Base-by-base conservation (phyloP, 1,284 basidiomycete genomes). In the Agroathelia rolfsii region DNA sequence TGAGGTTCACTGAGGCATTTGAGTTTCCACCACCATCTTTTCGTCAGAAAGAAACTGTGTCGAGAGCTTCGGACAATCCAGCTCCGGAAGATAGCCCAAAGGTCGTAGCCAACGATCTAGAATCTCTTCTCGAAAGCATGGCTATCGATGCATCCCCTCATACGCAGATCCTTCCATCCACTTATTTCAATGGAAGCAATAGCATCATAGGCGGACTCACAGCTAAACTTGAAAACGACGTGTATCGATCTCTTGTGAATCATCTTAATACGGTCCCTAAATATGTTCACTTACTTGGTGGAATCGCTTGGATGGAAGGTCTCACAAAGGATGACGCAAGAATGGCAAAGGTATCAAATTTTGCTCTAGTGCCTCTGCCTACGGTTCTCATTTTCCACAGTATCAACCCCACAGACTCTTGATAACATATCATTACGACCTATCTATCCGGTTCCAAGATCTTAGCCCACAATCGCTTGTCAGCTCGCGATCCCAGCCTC, bases 361-460 rank as follows among this genome's bases (percentile, higher is more conserved):
- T 22, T 13, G 13, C 10, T 11, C 23, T 25, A 12, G 3, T n/a
- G 24, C 12, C 14, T 15, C 11, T 36, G 21, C 12, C 28, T 28
- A 28, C 19, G 30, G 27, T 13, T 28, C 22, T 12, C 6, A 6
- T 10, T 19, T 14, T 19, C 23, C 21, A 16, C 37, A 76, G 74
- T 69, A 66, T 45, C 79, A 87, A 47, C 66, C 68, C 7, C 72
- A 70, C 44, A 72, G 83, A 12, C 54, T 89, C 13, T 53, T 87
- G n/a, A 55, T 80, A 1, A 80, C 80, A 0, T 63, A 62, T 34
- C 76, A 85, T 45, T 56, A 59, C 2, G 76, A 88, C 47, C 56
- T 73, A n/a, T 71, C 67, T 1, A 55, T 90, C 14, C 69, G 64
- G 32, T 78, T 85, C 46, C 66, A 69, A 38, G 82, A 87, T 48